phyloP scores from a whole-genome alignment of 768 basidiomycete genomes.

The Phanerochaete carnosa region DNA sequence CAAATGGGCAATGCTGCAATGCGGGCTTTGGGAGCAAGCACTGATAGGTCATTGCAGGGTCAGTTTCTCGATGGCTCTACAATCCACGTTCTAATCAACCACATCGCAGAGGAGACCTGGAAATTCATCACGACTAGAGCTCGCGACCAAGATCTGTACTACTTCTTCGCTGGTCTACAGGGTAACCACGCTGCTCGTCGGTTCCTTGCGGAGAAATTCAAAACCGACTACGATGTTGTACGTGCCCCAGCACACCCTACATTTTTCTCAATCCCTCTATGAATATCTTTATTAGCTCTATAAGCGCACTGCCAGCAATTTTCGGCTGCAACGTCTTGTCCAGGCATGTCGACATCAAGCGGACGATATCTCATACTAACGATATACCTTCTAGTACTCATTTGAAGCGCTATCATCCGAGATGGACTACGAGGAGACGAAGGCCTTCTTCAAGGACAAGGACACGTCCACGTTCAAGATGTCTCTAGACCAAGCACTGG shows the following conservation, averaged over 20 bases:
- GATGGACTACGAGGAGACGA: conserved; percentile 59
- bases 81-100: neutral
- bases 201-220: conserved; percentile 36
- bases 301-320: conserved; percentile 71
- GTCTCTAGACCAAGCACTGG: conserved; percentile 63
- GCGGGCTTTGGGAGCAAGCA: conserved; percentile 39
- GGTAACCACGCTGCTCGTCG: conserved; percentile 35
- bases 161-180: conserved; percentile 33
- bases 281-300: conserved; percentile 40
- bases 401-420: conserved; percentile 56
- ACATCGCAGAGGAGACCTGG: conserved; percentile 33
- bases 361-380: neutral
- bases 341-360: conserved; percentile 38
- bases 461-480: conserved; percentile 68
- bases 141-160: conserved; percentile 29
- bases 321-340: conserved; percentile 50
- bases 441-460: conserved; percentile 75
- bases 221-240: conserved; percentile 38
- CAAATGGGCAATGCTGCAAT: conserved; percentile 69
- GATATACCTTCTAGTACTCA: conserved; percentile 27
- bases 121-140: conserved; percentile 31
- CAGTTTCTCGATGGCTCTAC: neutral
- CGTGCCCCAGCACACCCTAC: conserved; percentile 1
- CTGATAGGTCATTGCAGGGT: conserved; percentile 34
- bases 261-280: neutral